These are phyloP conservation scores for Cyphellophora attinorum DNA, from an alignment of 2,329 filamentous ascomycete genomes.

Conservation along the genomic window DNA sequence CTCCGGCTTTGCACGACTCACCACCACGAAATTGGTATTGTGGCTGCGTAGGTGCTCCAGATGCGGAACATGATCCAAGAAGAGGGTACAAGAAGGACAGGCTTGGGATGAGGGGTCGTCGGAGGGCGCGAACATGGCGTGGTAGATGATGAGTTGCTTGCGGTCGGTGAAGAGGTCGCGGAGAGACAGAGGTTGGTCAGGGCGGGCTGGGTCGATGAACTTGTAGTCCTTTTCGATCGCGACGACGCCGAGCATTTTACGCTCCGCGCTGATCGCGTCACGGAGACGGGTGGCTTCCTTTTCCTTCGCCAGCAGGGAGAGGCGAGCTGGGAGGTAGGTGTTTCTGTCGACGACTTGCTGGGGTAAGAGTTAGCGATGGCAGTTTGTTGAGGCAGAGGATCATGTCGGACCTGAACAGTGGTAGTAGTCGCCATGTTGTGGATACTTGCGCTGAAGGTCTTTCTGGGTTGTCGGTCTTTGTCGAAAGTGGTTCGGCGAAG, in stretches of 20 bases:
- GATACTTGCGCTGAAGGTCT: no score
- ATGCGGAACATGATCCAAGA: slow-evolving; percentile 29
- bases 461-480: no score
- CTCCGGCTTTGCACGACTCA: slow-evolving; percentile 18
- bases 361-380: neutral
- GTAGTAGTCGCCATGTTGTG: no score
- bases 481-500: no score
- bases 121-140: slow-evolving; percentile 37
- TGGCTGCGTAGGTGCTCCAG: slow-evolving; percentile 28
- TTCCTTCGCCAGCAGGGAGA: slow-evolving; percentile 11
- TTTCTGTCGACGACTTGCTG: slow-evolving; percentile 1
- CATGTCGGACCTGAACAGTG: no score
- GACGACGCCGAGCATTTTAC: slow-evolving; percentile 29
- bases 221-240: slow-evolving; percentile 27
- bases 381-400: no score
- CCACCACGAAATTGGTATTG: slow-evolving; percentile 28
- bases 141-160: slow-evolving; percentile 28
- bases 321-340: slow-evolving; percentile 11
- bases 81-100: slow-evolving; percentile 31
- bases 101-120: slow-evolving; percentile 22
- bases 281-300: slow-evolving; percentile 11
- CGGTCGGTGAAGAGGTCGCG: slow-evolving; percentile 20
- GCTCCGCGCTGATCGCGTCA: slow-evolving; percentile 7
- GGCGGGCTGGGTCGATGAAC: slow-evolving; percentile 20
- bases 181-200: slow-evolving; percentile 12